Percentiles rank a stretch among this genome's conserved stretches.
Conservation (phyloP, 177 flowering plant species). For the Vitis hybrid region DNA sequence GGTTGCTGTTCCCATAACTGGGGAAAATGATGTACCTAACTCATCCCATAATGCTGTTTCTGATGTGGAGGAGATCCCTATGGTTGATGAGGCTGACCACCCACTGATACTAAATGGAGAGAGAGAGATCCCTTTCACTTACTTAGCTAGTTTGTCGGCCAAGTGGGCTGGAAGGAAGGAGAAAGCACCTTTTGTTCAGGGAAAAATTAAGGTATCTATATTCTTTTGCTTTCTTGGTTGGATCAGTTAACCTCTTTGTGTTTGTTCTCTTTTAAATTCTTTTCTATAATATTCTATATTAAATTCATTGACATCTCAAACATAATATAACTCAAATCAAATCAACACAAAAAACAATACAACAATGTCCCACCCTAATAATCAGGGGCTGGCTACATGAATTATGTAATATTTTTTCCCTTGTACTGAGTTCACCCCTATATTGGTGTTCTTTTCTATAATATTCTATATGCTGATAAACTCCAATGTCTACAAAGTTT, state of each 20-base stretch:
- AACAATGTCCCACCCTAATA: too few species aligned
- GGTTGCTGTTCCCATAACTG: constrained; percentile 8
- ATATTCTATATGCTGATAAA: too few species aligned
- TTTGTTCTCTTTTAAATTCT: neutral
- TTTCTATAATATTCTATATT: too few species aligned
- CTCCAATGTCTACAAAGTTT: too few species aligned
- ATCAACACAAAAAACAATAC: too few species aligned
- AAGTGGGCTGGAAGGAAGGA: constrained; percentile 51
- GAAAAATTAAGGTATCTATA: constrained; percentile 70
- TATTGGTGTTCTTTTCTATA: too few species aligned
- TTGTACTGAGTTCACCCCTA: too few species aligned
- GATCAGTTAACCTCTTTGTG: neutral
- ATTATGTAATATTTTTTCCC: too few species aligned
- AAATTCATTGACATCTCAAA: too few species aligned
- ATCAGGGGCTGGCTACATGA: too few species aligned
- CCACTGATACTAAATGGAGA: constrained; percentile 47
- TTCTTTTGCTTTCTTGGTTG: neutral
- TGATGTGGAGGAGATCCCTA: constrained; percentile 25
- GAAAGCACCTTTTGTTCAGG: constrained; percentile 41
- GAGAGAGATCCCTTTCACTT: constrained; percentile 74
- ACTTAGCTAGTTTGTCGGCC: constrained; percentile 69
- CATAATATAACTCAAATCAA: too few species aligned
- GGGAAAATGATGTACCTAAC: constrained; percentile 20
- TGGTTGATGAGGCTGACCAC: constrained; percentile 47
- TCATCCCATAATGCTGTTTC: constrained; percentile 11